Evolutionary conservation across 1,139 yeast species (phyloP).

Genomic region (Taphrina betulina): DNA sequence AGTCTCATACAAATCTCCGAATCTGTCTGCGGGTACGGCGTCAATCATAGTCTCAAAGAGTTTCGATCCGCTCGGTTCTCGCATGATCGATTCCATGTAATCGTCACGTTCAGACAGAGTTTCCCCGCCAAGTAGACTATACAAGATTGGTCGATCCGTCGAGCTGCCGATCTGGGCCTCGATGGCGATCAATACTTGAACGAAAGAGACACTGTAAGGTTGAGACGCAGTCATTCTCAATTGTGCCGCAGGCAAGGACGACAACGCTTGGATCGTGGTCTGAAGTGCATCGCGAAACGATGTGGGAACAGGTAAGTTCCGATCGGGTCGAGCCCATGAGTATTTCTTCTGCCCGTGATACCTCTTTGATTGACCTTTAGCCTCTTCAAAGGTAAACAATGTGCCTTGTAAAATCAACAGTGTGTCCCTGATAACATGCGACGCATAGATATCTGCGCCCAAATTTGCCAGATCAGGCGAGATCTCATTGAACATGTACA

Average conservation of each 20-base stretch:
- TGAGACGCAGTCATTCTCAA: constrained; percentile 23
- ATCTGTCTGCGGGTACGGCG: constrained; percentile 62
- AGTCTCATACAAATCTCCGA: constrained; percentile 64
- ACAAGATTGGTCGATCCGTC: constrained; percentile 36
- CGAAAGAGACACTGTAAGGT: constrained; percentile 24
- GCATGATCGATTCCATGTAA: constrained; percentile 76
- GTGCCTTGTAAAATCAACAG: constrained; percentile 27
- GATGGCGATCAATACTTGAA: constrained; percentile 34
- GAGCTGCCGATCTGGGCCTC: constrained; percentile 38
- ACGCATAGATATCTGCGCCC: constrained; percentile 29
- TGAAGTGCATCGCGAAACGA: constrained; percentile 22
- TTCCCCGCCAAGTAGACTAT: constrained; percentile 50
- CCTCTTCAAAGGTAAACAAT: constrained; percentile 29
- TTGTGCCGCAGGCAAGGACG: constrained; percentile 10
- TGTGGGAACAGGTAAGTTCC: constrained; percentile 15
- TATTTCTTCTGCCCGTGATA: constrained; percentile 28
- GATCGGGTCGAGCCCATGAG: constrained; percentile 25
- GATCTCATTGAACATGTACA: constrained; percentile 35
- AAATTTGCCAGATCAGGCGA: constrained; percentile 20
- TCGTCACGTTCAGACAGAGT: constrained; percentile 61
- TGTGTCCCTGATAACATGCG: constrained; percentile 30
- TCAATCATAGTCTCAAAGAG: constrained; percentile 72
- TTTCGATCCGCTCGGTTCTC: constrained; percentile 90
- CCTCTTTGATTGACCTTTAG: constrained; percentile 20
- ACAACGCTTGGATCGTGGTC: constrained; percentile 5